phyloP scores from a whole-genome alignment of 805 yeast genomes.

The Pichia cabralensis region DNA sequence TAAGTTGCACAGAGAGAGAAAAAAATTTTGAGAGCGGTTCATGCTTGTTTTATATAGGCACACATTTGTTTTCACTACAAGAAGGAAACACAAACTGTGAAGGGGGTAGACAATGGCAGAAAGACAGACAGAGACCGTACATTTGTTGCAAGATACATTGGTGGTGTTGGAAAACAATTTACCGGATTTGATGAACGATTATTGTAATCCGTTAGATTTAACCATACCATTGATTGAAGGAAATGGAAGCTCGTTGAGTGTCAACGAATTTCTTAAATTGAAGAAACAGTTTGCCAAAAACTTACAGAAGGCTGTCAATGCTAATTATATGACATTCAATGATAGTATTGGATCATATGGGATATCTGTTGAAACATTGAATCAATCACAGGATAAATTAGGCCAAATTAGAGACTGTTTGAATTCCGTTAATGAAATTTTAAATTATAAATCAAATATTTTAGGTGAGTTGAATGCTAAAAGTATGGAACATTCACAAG shows the following conservation, averaged over 20 bases:
- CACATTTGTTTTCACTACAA: too few relatives aligned
- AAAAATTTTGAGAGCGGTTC: too few relatives aligned
- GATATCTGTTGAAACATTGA: slow-evolving; percentile 50
- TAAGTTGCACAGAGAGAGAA: too few relatives aligned
- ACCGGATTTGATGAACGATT: slow-evolving; percentile 35
- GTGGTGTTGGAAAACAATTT: slow-evolving; percentile 15
- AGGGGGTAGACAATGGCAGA: not conserved
- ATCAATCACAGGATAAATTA: slow-evolving; percentile 44
- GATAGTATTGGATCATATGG: slow-evolving; percentile 80
- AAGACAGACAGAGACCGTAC: not conserved
- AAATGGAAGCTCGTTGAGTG: slow-evolving; percentile 63
- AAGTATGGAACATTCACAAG: slow-evolving; percentile 51
- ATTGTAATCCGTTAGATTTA: slow-evolving; percentile 74
- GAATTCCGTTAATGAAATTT: slow-evolving; percentile 12
- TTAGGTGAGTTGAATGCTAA: slow-evolving; percentile 57
- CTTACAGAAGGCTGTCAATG: slow-evolving; percentile 63
- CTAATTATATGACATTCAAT: slow-evolving; percentile 76
- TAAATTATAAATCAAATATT: slow-evolving; percentile 41
- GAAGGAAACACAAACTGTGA: too few relatives aligned
- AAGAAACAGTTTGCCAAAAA: slow-evolving; percentile 46
- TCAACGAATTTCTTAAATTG: slow-evolving; percentile 54
- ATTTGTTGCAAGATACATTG: slow-evolving; percentile 5
- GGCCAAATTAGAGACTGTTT: slow-evolving; percentile 15
- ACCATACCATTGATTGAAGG: slow-evolving; percentile 79
- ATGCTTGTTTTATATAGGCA: too few relatives aligned